A percentile compares a stretch with the other conserved stretches of the same genome.
These are phyloP conservation scores for Gloeostereum incarnatum DNA, from an alignment of 768 basidiomycete species.

Conservation along the genomic window DNA sequence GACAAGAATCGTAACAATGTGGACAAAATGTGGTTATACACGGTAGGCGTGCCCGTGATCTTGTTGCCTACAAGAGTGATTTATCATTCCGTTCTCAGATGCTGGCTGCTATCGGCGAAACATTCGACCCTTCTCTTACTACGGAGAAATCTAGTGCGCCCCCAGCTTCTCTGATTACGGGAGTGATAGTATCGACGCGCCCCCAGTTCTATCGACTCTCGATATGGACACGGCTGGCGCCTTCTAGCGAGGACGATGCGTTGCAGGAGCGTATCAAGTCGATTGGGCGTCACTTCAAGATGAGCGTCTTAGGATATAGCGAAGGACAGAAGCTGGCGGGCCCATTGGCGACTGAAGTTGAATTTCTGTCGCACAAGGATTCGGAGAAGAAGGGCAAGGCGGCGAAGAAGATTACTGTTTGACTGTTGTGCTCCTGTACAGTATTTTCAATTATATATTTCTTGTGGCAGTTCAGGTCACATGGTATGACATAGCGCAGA, in stretches of 20 bases:
- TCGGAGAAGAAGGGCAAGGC: constrained; percentile 89
- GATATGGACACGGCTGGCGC: constrained; percentile 93
- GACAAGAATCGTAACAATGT: constrained; percentile 83
- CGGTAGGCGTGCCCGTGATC: constrained; percentile 36
- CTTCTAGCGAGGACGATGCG: constrained; percentile 40
- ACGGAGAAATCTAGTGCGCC: constrained; percentile 31
- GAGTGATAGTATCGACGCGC: constrained; percentile 91
- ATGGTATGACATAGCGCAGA: too few species aligned
- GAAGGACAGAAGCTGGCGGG: constrained; percentile 70
- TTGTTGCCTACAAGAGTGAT: constrained; percentile 1
- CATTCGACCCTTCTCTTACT: constrained; percentile 83
- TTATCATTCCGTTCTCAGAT: constrained; percentile 49
- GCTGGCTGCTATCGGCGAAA: constrained; percentile 99
- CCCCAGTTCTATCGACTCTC: constrained; percentile 94
- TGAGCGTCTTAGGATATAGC: constrained; percentile 71
- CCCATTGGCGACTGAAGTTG: constrained; percentile 90
- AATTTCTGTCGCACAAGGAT: constrained; percentile 92
- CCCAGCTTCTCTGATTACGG: constrained; percentile 67
- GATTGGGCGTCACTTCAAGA: constrained; percentile 89
- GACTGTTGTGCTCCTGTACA: constrained; percentile 11
- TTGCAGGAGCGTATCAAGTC: constrained; percentile 76
- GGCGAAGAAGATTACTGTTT: constrained; percentile 71
- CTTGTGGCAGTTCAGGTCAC: too few species aligned
- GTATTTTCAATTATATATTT: constrained; percentile 8
- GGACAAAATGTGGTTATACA: constrained; percentile 98